Evolutionary conservation across 2,329 filamentous ascomycete species (phyloP).

Genomic region (Ophiocordyceps camponoti-floridani): DNA sequence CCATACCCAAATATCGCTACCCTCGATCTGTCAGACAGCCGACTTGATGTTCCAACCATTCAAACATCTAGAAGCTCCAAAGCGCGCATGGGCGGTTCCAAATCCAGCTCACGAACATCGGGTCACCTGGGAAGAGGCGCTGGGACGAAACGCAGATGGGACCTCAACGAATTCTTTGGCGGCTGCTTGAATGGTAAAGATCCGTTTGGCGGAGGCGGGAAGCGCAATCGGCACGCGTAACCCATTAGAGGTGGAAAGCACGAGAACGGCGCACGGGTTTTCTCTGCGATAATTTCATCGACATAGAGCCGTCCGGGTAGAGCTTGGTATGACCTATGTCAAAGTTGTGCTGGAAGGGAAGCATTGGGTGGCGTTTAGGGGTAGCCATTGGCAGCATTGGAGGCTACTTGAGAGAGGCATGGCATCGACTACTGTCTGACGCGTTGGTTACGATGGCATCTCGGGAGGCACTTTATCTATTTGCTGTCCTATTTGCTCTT

Average conservation of each 20-base stretch:
- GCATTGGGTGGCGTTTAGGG: not conserved
- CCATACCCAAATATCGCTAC: conserved; percentile 43
- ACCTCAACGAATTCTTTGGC: conserved; percentile 60
- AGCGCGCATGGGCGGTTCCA: conserved; percentile 10
- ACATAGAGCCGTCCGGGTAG: not conserved
- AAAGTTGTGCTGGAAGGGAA: not conserved
- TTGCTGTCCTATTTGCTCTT: not conserved
- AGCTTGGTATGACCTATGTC: not conserved
- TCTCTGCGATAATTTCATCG: not conserved
- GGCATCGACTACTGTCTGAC: not conserved
- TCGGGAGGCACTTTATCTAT: not conserved
- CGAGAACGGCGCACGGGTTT: not conserved
- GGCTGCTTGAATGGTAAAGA: conserved; percentile 48
- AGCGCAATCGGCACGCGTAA: conserved; percentile 30
- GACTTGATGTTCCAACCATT: conserved; percentile 18
- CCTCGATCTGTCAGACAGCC: conserved; percentile 37
- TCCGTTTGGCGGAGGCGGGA: conserved; percentile 27
- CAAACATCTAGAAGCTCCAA: conserved; percentile 10
- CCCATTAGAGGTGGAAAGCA: not conserved
- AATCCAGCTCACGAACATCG: conserved; percentile 10
- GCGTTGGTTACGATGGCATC: not conserved
- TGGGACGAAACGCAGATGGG: conserved; percentile 56
- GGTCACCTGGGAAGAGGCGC: conserved; percentile 41
- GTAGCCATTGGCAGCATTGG: not conserved
- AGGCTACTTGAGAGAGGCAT: not conserved